Base-by-base conservation (phyloP, 2,329 filamentous ascomycete species). In the Thielaviopsis musarum region DNA sequence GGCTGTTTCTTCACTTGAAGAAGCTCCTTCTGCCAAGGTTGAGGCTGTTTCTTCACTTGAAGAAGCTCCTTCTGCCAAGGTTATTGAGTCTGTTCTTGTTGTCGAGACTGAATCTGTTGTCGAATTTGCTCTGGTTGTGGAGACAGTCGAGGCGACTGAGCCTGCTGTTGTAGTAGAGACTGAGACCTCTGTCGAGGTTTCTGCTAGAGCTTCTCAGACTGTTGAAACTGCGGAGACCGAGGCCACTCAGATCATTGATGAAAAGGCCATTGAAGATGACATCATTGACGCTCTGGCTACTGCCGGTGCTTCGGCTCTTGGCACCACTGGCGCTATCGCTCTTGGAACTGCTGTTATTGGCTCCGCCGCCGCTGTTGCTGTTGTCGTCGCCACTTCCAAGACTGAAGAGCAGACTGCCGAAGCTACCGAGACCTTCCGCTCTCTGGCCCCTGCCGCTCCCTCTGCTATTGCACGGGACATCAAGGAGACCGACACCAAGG, bases 91-190 rank as follows among this genome's bases (percentile, higher is more conserved):
- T 41, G 26, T 52, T 34, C 28, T 41, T 17, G 52, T 38, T 28
- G 28, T 56, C 19, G 58, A 56, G 41, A 22, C 54, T 30, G 41
- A 59, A 17, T 53, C 58, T 19, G 53, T 52, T 22, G 19, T 48
- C 15, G 41, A 51, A 17, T 21, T 48, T 51, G 45, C 45, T 19
- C 26, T 7, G 10, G 54, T n/a, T 5, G 5, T 24, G 5, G 12
- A 19, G 15, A 15, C 34, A 9, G 56, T 55, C 10, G 34, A 52
- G 26, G 21, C 45, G 5, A 15, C 54, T 34, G 45, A 59, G 22
- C 24, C 34, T 45, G 52, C 17, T 21, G 6, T 49, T 52, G 60
- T 45, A n/a, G 38, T 45, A n/a, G 38, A 45, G 38, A 45, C 38
- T 17, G 38, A 45, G 17, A 45, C 38, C 38, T 45, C 38, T 45